These are phyloP conservation scores for Pleurotus tuber-regium DNA, from an alignment of 768 basidiomycete species.

Conservation along the genomic window DNA sequence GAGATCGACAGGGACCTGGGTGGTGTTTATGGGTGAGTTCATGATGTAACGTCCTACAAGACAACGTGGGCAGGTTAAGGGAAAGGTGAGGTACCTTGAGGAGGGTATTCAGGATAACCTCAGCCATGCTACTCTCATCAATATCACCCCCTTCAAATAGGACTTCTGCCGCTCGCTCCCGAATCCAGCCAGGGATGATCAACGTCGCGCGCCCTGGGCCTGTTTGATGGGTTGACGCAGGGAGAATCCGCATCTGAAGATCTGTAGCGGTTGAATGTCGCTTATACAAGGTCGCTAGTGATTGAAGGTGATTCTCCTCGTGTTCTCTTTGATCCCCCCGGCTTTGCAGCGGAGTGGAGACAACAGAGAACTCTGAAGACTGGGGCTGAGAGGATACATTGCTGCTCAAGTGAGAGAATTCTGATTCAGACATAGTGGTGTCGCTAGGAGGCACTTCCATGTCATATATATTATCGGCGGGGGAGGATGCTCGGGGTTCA, in stretches of 20 bases:
- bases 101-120: constrained; percentile 74
- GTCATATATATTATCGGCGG: constrained; percentile 34
- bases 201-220: constrained; percentile 78
- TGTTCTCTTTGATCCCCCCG: constrained; percentile 28
- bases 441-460: constrained; percentile 50
- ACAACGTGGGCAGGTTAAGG: too few relatives aligned
- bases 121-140: constrained; percentile 82
- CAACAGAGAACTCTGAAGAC: constrained; percentile 59
- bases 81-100: constrained; percentile 76
- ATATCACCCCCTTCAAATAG: constrained; percentile 89
- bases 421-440: constrained; percentile 63
- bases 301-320: constrained; percentile 56
- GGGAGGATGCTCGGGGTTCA: constrained; percentile 28
- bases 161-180: constrained; percentile 89
- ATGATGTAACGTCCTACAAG: not conserved
- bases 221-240: constrained; percentile 61
- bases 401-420: constrained; percentile 50
- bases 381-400: constrained; percentile 45
- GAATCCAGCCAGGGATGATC: constrained; percentile 91
- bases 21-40: not conserved
- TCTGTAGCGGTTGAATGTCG: constrained; percentile 78
- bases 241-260: constrained; percentile 63
- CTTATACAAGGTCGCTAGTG: constrained; percentile 66
- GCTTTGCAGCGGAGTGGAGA: constrained; percentile 42
- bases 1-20: constrained; percentile 85